Percentiles rank a stretch among this genome's conserved stretches.
Conservation (phyloP, 495 filamentous ascomycete species). For the Rhypophila decipiens region DNA sequence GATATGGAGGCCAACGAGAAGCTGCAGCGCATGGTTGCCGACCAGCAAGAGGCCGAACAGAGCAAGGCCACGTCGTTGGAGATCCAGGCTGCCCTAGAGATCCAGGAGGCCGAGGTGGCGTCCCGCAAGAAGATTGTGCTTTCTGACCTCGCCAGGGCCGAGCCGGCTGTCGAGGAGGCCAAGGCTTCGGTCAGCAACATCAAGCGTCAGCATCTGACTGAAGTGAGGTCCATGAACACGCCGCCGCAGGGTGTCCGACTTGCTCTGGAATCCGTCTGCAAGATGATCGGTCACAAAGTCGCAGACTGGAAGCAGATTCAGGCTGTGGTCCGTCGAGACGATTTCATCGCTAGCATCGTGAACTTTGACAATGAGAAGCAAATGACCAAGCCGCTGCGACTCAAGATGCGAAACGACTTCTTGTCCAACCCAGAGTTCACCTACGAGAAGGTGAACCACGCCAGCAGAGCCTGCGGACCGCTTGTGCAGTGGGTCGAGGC, state of each 20-base stretch:
- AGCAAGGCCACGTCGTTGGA: slow-evolving; percentile 80
- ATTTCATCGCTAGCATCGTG: slow-evolving; percentile 97
- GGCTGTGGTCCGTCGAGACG: slow-evolving; percentile 78
- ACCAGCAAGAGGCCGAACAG: slow-evolving; percentile 93
- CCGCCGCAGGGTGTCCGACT: slow-evolving; percentile 86
- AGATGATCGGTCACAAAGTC: slow-evolving; percentile 83
- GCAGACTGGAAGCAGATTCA: slow-evolving; percentile 87
- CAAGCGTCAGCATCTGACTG: slow-evolving; percentile 91
- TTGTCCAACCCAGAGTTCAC: slow-evolving; percentile 91
- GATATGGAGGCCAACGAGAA: slow-evolving; percentile 96
- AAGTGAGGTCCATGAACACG: slow-evolving; percentile 93
- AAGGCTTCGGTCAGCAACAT: slow-evolving; percentile 96
- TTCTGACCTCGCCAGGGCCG: slow-evolving; percentile 80
- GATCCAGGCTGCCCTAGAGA: slow-evolving; percentile 79
- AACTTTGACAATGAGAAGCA: slow-evolving; percentile 93
- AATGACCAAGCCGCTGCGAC: slow-evolving; percentile 76
- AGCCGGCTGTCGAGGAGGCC: slow-evolving; percentile 88
- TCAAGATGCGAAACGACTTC: slow-evolving; percentile 90
- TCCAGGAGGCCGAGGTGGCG: slow-evolving; percentile 84
- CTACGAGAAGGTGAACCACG: slow-evolving; percentile 89
- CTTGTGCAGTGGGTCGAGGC: slow-evolving; percentile 96
- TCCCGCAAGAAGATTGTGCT: slow-evolving; percentile 77
- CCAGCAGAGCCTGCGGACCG: slow-evolving; percentile 93
- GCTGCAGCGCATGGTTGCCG: slow-evolving; percentile 90
- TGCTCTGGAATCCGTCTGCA: slow-evolving; percentile 91